Percentiles rank a stretch among this genome's conserved stretches.
phyloP scores from a whole-genome alignment of 2,329 filamentous ascomycete species.

The Penicillium paneum region DNA sequence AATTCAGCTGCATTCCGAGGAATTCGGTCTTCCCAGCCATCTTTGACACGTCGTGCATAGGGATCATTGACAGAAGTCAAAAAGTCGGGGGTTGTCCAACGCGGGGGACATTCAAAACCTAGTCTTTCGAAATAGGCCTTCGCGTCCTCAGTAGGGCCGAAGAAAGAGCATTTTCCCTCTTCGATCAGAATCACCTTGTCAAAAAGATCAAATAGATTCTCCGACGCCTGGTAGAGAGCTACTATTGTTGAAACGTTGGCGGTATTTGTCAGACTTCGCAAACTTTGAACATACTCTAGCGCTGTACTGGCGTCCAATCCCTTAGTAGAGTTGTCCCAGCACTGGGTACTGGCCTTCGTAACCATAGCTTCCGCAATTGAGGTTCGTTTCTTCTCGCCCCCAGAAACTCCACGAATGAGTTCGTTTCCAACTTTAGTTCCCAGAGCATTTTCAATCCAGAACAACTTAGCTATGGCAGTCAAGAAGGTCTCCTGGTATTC shows the following conservation, averaged over 20 bases:
- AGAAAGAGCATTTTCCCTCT: constrained; percentile 69
- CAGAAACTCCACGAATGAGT: constrained; percentile 67
- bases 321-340: constrained; percentile 74
- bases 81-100: constrained; percentile 73
- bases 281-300: constrained; percentile 66
- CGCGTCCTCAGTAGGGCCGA: constrained; percentile 61
- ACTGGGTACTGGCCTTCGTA: constrained; percentile 62
- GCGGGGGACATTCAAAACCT: constrained; percentile 68
- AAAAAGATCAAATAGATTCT: constrained; percentile 54
- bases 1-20: constrained; percentile 57
- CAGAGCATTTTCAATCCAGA: constrained; percentile 68
- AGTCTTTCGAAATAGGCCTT: constrained; percentile 68
- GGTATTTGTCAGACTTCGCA: constrained; percentile 64
- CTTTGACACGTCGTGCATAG: constrained; percentile 55
- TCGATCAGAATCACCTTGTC: constrained; percentile 68
- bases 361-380: constrained; percentile 76
- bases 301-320: constrained; percentile 73
- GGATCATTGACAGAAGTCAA: constrained; percentile 69
- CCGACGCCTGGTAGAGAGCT: constrained; percentile 67
- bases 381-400: constrained; percentile 74
- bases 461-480: constrained; percentile 66
- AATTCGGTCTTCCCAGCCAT: constrained; percentile 57
- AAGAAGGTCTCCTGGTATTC: constrained; percentile 63
- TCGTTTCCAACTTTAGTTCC: constrained; percentile 74
- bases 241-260: constrained; percentile 61